Evolutionary conservation across 495 filamentous ascomycete species (phyloP), one percentile per base, ranked within the genome.

Genomic region (Talaromyces trachyspermus): DNA sequence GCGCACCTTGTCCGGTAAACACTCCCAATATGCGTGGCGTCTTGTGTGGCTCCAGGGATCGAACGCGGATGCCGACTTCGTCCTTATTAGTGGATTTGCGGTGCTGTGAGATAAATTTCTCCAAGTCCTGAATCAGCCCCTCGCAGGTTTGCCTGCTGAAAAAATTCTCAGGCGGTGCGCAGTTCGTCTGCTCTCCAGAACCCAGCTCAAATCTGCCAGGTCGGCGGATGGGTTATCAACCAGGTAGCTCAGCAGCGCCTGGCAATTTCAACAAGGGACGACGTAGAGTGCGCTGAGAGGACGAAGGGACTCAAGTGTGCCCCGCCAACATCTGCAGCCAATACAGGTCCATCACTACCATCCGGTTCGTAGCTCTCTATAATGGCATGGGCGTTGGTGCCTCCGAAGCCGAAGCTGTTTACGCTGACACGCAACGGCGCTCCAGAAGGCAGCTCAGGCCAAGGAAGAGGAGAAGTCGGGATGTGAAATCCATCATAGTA

Each of bases 1-100:
- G 70, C 1, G 68, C 68, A 14, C 70, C 70, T 51, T 74, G 70
- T 6, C 70, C 70, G 1, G 70, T 74, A 47, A 74, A 72, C 0
- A 71, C 49, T 11, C 53, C 56, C 14, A 43, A 14, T n/a, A 43
- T 25, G 1, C 20, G 46, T 43, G 17, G 54, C 15, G 5, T 48
- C 42, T 9, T 24, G 27, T 7, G 38, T 20, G 18, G 41, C 33
- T 24, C 50, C 23, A 17, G 39, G 27, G 10, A 51, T 50, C 38
- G 25, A 17, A 4, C 33, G 47, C 49, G 46, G 51, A 4, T 44
- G 43, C 19, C 30, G 2, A 47, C 17, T 2, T n/a, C 30, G 43
- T 17, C 15, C 15, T n/a, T 19, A 4, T n/a, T n/a, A 17, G 19
- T 43, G 19, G 19, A 15, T 20, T 43, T 26, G 19, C 26, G 14